Conservation (phyloP, 305 asterid species). For the Fraxinus latifolia region DNA sequence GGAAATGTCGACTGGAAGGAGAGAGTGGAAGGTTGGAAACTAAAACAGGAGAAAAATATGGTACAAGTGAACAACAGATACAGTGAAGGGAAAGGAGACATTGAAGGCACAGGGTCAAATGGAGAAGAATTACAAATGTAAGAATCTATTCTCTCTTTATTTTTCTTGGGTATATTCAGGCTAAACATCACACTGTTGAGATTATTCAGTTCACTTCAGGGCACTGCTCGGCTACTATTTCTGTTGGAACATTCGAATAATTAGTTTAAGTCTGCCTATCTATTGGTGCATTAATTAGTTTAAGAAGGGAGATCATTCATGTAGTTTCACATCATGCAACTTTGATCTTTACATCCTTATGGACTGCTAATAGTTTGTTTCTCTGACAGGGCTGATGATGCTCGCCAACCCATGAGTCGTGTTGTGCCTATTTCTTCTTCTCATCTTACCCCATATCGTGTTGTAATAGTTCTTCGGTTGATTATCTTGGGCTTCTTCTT, state of each 20-base stretch:
- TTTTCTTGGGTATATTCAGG: not conserved
- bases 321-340: not conserved
- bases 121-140: slow-evolving; percentile 89
- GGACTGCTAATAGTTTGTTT: slow-evolving; percentile 25
- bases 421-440: slow-evolving; percentile 41
- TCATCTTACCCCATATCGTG: slow-evolving; percentile 40
- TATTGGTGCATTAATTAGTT: not conserved
- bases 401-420: slow-evolving; percentile 49
- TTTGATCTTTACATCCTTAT: not conserved
- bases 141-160: slow-evolving; percentile 26
- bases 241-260: not conserved
- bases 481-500: slow-evolving; percentile 16
- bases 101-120: slow-evolving; percentile 89
- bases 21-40: slow-evolving; percentile 84
- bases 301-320: not conserved
- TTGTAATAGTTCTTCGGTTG: not conserved
- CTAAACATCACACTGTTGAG: not conserved
- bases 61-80: slow-evolving; percentile 59
- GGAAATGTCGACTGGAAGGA: slow-evolving; percentile 95
- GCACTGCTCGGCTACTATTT: not conserved
- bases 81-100: slow-evolving; percentile 80
- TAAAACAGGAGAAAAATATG: slow-evolving; percentile 74
- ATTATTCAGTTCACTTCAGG: not conserved
- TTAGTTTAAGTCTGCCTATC: not conserved
- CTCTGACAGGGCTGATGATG: slow-evolving; percentile 48